Evolutionary conservation across 2,329 filamentous ascomycete genomes (phyloP), one percentile per base, ranked within the genome.

Genomic region (Cercospora zeae-maydis): DNA sequence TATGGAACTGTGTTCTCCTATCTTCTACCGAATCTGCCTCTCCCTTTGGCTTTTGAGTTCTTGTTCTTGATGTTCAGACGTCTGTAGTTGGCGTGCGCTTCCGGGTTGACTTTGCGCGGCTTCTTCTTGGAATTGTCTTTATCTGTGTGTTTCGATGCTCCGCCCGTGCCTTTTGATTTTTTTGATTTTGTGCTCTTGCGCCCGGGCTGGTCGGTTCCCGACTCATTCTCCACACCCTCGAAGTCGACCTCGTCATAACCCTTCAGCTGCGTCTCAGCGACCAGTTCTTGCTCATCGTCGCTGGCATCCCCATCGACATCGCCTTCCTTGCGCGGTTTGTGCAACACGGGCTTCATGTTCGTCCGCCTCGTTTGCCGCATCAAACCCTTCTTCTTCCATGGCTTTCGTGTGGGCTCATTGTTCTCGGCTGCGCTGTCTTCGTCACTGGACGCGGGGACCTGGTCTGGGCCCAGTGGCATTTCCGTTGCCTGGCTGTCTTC

Each of bases 381-480:
- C 74, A 90, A 84, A 0, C 90, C 90, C 79, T 90, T 91, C 83
- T 95, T 95, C 81, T 93, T 93, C 80, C 84, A 93, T 1, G 85
- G 76, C 59, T 82, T 84, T 37, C 86, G 74, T 2, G 80, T 84
- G 11, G 82, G 61, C 13, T 67, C 69, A 27, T 69, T 67, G 10
- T 49, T 58, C 19, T 71, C 71, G 2, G 51, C 58, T n/a, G 76
- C 73, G 3, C 74, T 72, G 0, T 83, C 82, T 61, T 89, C 85
- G 62, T 89, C 87, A 54, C 88, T 89, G 30, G 75, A 75, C 10
- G 73, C 66, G 21, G 69, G 74, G 3, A 63, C 68, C 27, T 75
- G 73, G 67, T 82, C 80, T 39, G 79, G 78, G 13, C 78, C 80
- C 4, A 82, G 69, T 4, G 76, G 76, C 77, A 81, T 79, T 14